phyloP scores from a whole-genome alignment of 495 filamentous ascomycete species.

The Penicillium silybi region DNA sequence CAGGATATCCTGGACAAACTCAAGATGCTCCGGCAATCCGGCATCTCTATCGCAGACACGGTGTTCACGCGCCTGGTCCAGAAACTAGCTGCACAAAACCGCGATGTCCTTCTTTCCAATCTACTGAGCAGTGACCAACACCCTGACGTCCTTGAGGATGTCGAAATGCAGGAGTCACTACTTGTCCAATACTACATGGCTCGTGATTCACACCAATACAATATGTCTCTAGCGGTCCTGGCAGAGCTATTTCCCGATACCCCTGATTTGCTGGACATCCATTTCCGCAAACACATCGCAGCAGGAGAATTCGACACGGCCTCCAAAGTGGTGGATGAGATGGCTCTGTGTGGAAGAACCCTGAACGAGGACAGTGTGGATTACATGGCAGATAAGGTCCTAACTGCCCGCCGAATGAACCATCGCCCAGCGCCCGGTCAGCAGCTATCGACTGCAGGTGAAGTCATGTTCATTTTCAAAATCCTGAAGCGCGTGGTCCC shows the following conservation, averaged over 20 bases:
- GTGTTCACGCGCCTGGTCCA: constrained; percentile 57
- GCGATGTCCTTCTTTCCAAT: constrained; percentile 53
- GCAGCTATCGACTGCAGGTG: constrained; percentile 15
- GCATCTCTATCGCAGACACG: constrained; percentile 55
- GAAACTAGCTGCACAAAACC: constrained; percentile 52
- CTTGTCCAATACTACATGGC: constrained; percentile 46
- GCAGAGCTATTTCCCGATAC: constrained; percentile 27
- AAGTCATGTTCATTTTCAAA: constrained; percentile 33
- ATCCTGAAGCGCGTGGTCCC: constrained; percentile 34
- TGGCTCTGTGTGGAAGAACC: constrained; percentile 26
- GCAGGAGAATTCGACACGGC: constrained; percentile 32
- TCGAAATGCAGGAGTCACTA: constrained; percentile 51
- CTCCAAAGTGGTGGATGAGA: constrained; percentile 32
- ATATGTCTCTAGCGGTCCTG: constrained; percentile 51
- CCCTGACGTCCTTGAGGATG: constrained; percentile 68
- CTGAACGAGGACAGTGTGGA: constrained; percentile 31
- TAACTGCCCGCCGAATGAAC: constrained; percentile 30
- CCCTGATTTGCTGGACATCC: constrained; percentile 33
- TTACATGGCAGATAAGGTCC: constrained; percentile 32
- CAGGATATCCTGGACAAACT: constrained; percentile 53
- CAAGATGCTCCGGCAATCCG: constrained; percentile 49
- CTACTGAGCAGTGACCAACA: constrained; percentile 69
- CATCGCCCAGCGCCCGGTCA: constrained; percentile 16
- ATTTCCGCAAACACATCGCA: constrained; percentile 43
- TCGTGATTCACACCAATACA: constrained; percentile 49